A percentile compares a stretch with the other conserved stretches of the same genome.
Evolutionary conservation across 1,139 yeast genomes (phyloP).

Genomic region (Pichia sp.): DNA sequence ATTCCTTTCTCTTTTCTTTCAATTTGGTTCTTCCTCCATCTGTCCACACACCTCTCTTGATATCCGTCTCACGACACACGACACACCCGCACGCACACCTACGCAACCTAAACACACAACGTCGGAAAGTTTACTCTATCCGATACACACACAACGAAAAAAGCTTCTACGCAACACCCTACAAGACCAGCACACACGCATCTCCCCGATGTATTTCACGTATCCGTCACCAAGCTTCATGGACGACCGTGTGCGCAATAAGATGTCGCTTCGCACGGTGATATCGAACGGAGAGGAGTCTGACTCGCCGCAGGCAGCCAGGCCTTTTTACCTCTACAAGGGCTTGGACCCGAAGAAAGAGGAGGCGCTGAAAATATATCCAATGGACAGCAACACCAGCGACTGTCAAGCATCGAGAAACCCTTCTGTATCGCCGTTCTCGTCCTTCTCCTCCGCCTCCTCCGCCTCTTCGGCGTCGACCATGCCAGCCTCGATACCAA

Average conservation of each 20-base stretch:
- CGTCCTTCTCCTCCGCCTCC: not conserved
- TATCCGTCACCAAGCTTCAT: not conserved
- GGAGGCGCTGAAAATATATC: conserved; percentile 15
- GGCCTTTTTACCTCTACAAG: conserved; percentile 27
- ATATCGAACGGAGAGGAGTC: not conserved
- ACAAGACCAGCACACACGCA: not conserved
- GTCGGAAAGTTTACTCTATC: no score
- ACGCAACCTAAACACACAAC: no score
- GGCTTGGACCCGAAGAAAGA: conserved; percentile 12
- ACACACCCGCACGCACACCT: no score
- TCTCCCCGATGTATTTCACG: not conserved
- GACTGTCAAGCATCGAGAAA: conserved; percentile 4
- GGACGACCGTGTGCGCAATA: not conserved
- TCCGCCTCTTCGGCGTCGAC: not conserved
- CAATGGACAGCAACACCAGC: not conserved
- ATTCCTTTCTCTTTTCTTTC: not conserved
- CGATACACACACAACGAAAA: no score
- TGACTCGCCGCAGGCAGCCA: not conserved
- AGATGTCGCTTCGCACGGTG: conserved; percentile 2
- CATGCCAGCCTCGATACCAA: not conserved
- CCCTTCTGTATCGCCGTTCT: not conserved
- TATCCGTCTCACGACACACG: no score
- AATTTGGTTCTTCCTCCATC: not conserved
- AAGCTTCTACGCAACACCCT: no score
- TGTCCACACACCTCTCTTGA: no score